phyloP scores from a whole-genome alignment of 345 rosid genomes.

The Citrus unshiu region DNA sequence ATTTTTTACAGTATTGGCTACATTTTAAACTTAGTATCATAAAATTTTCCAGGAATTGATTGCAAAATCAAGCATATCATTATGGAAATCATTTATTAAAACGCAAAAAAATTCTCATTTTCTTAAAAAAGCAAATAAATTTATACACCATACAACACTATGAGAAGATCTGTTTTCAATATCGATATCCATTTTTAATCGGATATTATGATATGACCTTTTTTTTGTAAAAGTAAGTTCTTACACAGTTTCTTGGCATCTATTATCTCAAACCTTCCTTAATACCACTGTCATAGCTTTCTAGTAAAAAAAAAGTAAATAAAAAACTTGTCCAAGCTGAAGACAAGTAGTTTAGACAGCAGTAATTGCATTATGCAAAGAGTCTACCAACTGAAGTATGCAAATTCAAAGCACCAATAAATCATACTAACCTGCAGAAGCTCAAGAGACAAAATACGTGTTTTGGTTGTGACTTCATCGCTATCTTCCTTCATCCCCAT shows the following conservation, averaged over 20 bases:
- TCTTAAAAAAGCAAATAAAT: not conserved
- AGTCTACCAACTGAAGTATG: conserved; percentile 2
- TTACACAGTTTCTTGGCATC: not conserved
- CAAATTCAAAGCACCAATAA: conserved; percentile 2
- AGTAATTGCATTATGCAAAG: not conserved
- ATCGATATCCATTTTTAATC: not conserved
- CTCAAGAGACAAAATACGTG: conserved; percentile 90
- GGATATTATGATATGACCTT: not conserved
- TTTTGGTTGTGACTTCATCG: conserved; percentile 91
- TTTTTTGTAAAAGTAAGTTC: not conserved
- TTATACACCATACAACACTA: not conserved
- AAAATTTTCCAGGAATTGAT: not conserved
- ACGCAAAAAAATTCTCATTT: not conserved
- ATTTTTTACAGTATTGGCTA: not conserved
- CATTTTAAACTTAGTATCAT: not conserved
- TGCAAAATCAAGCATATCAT: not conserved
- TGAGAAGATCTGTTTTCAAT: not conserved
- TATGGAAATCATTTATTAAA: not conserved
- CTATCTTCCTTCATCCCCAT: conserved; percentile 99
- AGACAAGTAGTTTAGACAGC: not conserved
- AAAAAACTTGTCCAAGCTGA: not conserved
- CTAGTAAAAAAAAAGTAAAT: not conserved
- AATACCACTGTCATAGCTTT: not conserved
- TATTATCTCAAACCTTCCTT: not conserved
- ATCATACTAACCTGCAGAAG: conserved; percentile 79